These are phyloP conservation scores for Ceratopteris richardii DNA, from an alignment of 75 land plant genomes.

Conservation along the genomic window DNA sequence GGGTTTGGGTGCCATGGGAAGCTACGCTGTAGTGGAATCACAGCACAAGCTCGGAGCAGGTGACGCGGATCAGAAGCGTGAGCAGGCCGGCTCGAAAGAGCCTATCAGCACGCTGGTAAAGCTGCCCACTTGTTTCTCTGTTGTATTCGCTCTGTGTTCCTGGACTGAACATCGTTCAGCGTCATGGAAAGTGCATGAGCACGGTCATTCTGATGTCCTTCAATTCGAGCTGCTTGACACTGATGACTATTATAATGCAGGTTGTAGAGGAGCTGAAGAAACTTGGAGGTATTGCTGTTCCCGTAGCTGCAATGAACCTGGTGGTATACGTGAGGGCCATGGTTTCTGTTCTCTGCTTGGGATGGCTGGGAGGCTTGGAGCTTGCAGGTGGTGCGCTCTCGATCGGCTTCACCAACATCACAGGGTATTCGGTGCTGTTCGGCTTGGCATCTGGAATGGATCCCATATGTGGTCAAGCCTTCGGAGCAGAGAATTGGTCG, in stretches of 20 bases:
- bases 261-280: constrained; percentile 57
- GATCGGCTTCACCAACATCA: constrained; percentile 92
- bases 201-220: too few species aligned
- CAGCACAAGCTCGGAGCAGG: too few species aligned
- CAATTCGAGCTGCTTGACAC: too few species aligned
- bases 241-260: constrained; percentile 31
- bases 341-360: constrained; percentile 79
- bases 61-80: too few species aligned
- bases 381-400: constrained; percentile 91
- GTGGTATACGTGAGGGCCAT: constrained; percentile 60
- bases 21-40: too few species aligned
- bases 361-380: constrained; percentile 71
- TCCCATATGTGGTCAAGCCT: constrained; percentile 85
- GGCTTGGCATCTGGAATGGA: constrained; percentile 89
- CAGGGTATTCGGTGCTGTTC: constrained; percentile 85
- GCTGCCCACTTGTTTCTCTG: too few species aligned
- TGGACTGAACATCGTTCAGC: too few species aligned
- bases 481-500: constrained; percentile 62
- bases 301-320: constrained; percentile 69
- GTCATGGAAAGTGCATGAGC: too few species aligned
- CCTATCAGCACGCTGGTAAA: too few species aligned
- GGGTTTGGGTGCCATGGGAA: too few species aligned
- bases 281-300: constrained; percentile 59
- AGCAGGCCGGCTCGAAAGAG: too few species aligned
- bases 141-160: too few species aligned